Evolutionary conservation across 805 yeast genomes (phyloP).

Genomic region (Wickerhamomyces chambardii): DNA sequence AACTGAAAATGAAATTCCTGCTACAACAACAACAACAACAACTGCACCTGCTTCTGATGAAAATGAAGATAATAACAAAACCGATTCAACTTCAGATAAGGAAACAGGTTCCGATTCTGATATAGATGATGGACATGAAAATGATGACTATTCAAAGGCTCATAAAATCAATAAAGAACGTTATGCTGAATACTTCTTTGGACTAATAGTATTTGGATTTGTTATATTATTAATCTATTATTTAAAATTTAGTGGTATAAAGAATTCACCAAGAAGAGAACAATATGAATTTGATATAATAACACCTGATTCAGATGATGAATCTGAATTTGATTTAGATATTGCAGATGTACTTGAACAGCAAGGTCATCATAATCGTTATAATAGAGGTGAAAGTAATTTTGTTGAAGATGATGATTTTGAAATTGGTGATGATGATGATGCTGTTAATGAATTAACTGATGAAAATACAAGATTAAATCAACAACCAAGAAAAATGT

Average conservation of each 20-base stretch:
- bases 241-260: constrained; percentile 27
- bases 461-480: constrained; percentile 1
- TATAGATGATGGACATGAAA: too few species aligned
- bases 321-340: constrained; percentile 64
- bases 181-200: constrained; percentile 54
- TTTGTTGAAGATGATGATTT: neutral
- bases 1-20: too few species aligned
- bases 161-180: constrained; percentile 29
- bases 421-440: neutral
- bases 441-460: neutral
- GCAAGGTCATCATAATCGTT: neutral
- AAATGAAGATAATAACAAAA: too few species aligned
- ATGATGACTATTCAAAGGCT: constrained; percentile 26
- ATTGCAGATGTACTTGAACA: constrained; percentile 2
- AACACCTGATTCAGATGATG: constrained; percentile 47
- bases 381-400: neutral
- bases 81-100: too few species aligned
- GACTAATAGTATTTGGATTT: constrained; percentile 52
- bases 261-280: constrained; percentile 30
- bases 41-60: too few species aligned
- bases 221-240: constrained; percentile 32
- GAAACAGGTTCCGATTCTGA: too few species aligned
- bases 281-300: constrained; percentile 22
- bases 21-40: too few species aligned
- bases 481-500: too few species aligned